Evolutionary conservation across 495 filamentous ascomycete genomes (phyloP).

Genomic region (Trichoderma orchidacearum): DNA sequence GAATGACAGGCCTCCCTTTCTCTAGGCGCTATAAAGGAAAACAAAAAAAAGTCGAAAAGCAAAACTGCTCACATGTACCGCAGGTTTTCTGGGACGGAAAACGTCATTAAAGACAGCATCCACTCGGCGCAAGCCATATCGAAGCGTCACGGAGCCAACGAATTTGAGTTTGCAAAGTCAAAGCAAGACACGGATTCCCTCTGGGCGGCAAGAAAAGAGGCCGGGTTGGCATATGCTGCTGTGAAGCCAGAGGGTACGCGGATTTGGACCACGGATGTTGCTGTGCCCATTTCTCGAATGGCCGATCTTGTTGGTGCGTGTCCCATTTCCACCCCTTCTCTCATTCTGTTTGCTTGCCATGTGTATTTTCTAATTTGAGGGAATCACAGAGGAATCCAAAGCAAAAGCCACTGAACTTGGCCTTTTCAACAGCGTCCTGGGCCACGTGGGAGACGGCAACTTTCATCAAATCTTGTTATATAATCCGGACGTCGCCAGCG

Average conservation of each 20-base stretch:
- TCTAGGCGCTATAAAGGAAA: no score
- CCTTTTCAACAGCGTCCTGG: slow-evolving; percentile 46
- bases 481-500: slow-evolving; percentile 9
- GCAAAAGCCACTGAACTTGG: slow-evolving; percentile 18
- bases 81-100: slow-evolving; percentile 16
- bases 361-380: no score
- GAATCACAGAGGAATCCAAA: slow-evolving; percentile 48
- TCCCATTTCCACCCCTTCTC: no score
- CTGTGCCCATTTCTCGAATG: slow-evolving; percentile 54
- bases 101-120: slow-evolving; percentile 23
- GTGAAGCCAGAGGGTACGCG: slow-evolving; percentile 33
- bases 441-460: slow-evolving; percentile 49
- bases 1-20: background rate
- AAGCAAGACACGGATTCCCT: slow-evolving; percentile 45
- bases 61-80: background rate
- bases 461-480: slow-evolving; percentile 23
- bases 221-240: slow-evolving; percentile 44
- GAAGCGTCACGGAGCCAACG: slow-evolving; percentile 27
- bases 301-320: slow-evolving; percentile 51
- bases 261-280: slow-evolving; percentile 59
- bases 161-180: slow-evolving; percentile 45
- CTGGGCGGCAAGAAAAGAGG: slow-evolving; percentile 57
- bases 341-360: no score
- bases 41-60: no score
- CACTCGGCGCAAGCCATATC: slow-evolving; percentile 25